Evolutionary conservation across 768 basidiomycete species (phyloP), one percentile per base, ranked within the genome.

Genomic region (Myochromella boudieri): DNA sequence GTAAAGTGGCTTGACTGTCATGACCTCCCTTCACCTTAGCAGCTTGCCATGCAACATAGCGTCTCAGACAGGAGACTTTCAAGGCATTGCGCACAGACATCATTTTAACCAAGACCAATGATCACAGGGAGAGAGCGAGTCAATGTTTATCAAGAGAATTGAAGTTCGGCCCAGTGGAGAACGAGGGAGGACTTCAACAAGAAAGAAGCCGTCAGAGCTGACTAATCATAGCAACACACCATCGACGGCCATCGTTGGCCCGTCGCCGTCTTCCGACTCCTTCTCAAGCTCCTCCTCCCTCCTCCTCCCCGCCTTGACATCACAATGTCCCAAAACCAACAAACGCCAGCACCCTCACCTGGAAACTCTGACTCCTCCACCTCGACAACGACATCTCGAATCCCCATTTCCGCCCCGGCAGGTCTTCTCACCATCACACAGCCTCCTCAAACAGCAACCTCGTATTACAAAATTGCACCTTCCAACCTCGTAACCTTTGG

Each of bases 381-480:
- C n/a, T n/a, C n/a, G n/a, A n/a, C n/a, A n/a, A 52, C 60, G 4
- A 47, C 53, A 0, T 27, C 53, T 11, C 48, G 48, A 43, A 80
- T 84, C 48, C 78, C 82, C 0, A 56, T 64, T 48, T 66, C 78
- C 6, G 76, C 76, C 0, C 72, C 85, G 6, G 81, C 80, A 2
- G 87, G 89, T 17, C 72, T 77, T n/a, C 62, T 90, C 42, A 76
- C 78, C 49, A 79, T 91, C 60, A 90, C 89, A 33, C 79, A 89
- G 60, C 94, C 94, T 1, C 87, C 90, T 0, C 78, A 84, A 53
- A 87, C 87, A 7, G 78, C 82, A 26, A 85, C 87, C 2, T 89
- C 91, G 18, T 95, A 82, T 72, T 95, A 82, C 75, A 93, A 94
- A 77, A 87, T 97, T 60, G 88, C 91, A 0, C 69, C 71, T 1